Base-by-base conservation (phyloP, 768 basidiomycete genomes). In the Lactarius psammicola region DNA sequence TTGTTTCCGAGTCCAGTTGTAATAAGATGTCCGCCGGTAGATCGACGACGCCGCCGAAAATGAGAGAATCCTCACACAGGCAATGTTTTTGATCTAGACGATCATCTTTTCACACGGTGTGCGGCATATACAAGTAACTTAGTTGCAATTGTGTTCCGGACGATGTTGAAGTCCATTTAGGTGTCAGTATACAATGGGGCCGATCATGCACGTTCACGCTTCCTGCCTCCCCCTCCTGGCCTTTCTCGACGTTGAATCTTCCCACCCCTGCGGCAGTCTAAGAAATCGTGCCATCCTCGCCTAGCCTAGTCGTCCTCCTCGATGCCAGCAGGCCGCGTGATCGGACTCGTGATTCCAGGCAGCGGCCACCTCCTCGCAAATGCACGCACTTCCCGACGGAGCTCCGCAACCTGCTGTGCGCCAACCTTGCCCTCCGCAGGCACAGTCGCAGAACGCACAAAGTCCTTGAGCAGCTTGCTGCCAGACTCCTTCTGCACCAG, bases 391-490 rank as follows among this genome's bases (percentile, higher is more conserved):
- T 98, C 95, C 56, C 84, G 80, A 60, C 87, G 81, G 65, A 99
- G 84, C 70, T 87, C 81, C 73, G 79, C 81, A 40, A 97, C 92
- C 78, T 86, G 79, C 72, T 83, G 78, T 64, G 82, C 82, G 26
- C 94, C 93, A 64, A 85, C 80, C 75, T 86, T 87, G 68, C 87
- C 90, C 72, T 89, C 88, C 70, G 82, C 80, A 65, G 84, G 80
- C 3, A 78, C 82, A 0, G 87, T 87, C 8, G 93, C 93, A 44
- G 89, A 88, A 55, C 88, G 85, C 68, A 95, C 85, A 73, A 98
- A 98, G 82, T 98, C 96, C 82, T 96, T 96, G 69, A 99, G 85
- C 71, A 97, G 80, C 83, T 97, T 98, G 64, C 85, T 85, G 36
- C 95, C 95, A 30, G 97, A 92, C 80, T 97, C 95, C 77, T 94